Base-by-base conservation (phyloP, 2,329 filamentous ascomycete genomes). In the Raffaelea arxii region DNA sequence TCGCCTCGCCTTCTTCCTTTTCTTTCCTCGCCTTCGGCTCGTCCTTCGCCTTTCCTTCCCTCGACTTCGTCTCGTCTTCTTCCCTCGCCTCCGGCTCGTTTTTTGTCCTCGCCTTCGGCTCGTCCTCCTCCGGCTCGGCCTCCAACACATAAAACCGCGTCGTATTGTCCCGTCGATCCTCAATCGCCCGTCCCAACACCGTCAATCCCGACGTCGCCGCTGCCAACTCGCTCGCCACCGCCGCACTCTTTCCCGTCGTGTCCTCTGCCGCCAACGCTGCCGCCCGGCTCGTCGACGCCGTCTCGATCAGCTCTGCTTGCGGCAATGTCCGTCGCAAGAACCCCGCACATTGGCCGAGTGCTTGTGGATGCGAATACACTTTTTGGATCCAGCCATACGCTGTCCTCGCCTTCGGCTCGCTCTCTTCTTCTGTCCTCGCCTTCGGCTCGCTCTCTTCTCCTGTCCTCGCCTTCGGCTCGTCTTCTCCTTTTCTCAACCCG, bases 341-440 rank as follows among this genome's bases (percentile, higher is more conserved):
- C 9, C 60, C 64, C 25, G 81, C 80, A 65, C 90, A 96, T 67
- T 98, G 92, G 23, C 89, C 54, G 40, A 55, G 95, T 24, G 89
- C 92, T 65, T 98, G 92, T 10, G 91, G 90, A 65, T 98, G 92
- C 22, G 87, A 92, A 68, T 95, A 94, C 36, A 98, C n/a, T n/a
- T n/a, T n/a, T n/a, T n/a, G n/a, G n/a, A n/a, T n/a, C n/a, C n/a
- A n/a, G n/a, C n/a, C n/a, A n/a, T n/a, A n/a, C n/a, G n/a, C n/a
- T n/a, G n/a, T n/a, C n/a, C n/a, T n/a, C n/a, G n/a, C n/a, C n/a
- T n/a, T n/a, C n/a, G n/a, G n/a, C n/a, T n/a, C n/a, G n/a, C n/a
- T n/a, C n/a, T n/a, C n/a, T n/a, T n/a, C n/a, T n/a, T n/a, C n/a
- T n/a, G n/a, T n/a, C n/a, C n/a, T n/a, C n/a, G n/a, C n/a, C n/a